Evolutionary conservation across 768 basidiomycete species (phyloP), one percentile per base, ranked within the genome.

Genomic region (Tephrocybe rancida): DNA sequence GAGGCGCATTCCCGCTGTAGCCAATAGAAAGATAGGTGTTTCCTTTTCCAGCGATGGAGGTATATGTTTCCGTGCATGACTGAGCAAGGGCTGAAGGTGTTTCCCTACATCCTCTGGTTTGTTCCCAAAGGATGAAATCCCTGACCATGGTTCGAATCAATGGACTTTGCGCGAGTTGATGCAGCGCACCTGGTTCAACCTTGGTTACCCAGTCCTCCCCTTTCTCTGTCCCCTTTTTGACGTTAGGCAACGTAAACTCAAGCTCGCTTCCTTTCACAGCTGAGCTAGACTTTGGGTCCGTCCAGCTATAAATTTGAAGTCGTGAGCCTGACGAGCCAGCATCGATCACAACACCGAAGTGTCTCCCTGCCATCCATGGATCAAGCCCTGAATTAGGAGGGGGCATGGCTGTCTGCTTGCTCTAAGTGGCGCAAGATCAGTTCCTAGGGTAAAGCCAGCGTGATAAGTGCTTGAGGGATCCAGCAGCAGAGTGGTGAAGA

Each of bases 291-390:
- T 83, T 78, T 19, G 95, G 88, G 68, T 98, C 88, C 58, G 82
- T 82, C 97, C 96, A 99, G 68, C 92, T 94, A 74, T 99, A 98
- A 61, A 98, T 93, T 69, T 98, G 95, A 30, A 98, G 76, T 49
- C 97, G 78, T 4, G 96, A 98, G 25, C 97, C 97, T 21, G 95
- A 98, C 68, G 95, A 97, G 56, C 97, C 97, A 66, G 97, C 97
- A 77, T 99, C 97, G 70, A 99, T 92, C 57, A 98, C 95, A 55
- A 98, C 82, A 55, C 92, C 94, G 71, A 93, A 96, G 62, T 87
- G 85, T 60, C 93, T 86, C 50, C 84, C 85, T 55, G 80, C 72
- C 51, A 90, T 80, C 92, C 92, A 94, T 56, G 86, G 72, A 66
- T 92, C 84, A 60, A 77, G 77, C 48, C 74, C 81, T 53, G 80